Evolutionary conservation across 805 yeast species (phyloP).

Genomic region (Saccharomycopsis schoenii): DNA sequence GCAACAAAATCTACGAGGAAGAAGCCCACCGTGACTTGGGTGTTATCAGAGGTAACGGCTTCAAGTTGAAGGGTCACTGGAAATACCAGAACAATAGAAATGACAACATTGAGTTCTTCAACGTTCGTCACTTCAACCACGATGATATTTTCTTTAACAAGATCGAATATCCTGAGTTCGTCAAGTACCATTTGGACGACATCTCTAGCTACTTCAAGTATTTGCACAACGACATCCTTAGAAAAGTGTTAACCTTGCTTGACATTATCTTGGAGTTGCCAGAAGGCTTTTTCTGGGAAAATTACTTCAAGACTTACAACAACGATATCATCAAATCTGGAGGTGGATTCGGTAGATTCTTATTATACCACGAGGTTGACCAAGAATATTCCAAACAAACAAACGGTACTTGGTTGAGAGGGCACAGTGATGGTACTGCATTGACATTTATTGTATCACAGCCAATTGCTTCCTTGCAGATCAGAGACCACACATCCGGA

Average conservation of each 20-base stretch:
- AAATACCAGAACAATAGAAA: conserved; percentile 33
- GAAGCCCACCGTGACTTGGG: conserved; percentile 27
- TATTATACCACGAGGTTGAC: conserved; percentile 29
- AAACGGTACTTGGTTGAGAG: conserved; percentile 34
- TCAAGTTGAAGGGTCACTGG: conserved; percentile 42
- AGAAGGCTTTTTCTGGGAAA: conserved; percentile 33
- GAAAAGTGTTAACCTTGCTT: conserved; percentile 30
- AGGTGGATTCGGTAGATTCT: conserved; percentile 31
- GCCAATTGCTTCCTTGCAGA: conserved; percentile 32
- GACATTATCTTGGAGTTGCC: conserved; percentile 38
- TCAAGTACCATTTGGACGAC: conserved; percentile 31
- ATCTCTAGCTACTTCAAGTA: conserved; percentile 30
- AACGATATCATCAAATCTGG: conserved; percentile 30
- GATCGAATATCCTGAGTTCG: conserved; percentile 32
- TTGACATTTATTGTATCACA: conserved; percentile 33
- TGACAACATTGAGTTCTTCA: conserved; percentile 37
- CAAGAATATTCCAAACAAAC: conserved; percentile 27
- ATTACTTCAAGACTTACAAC: conserved; percentile 27
- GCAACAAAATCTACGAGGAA: conserved; percentile 24
- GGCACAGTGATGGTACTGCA: conserved; percentile 37
- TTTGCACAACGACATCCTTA: conserved; percentile 31
- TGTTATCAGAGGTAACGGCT: conserved; percentile 39
- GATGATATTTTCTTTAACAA: conserved; percentile 24
- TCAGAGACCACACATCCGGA: conserved; percentile 28
- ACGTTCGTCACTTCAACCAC: conserved; percentile 32